Evolutionary conservation across 2,329 filamentous ascomycete genomes (phyloP), one percentile per base, ranked within the genome.

Genomic region (Aaosphaeria arxii): DNA sequence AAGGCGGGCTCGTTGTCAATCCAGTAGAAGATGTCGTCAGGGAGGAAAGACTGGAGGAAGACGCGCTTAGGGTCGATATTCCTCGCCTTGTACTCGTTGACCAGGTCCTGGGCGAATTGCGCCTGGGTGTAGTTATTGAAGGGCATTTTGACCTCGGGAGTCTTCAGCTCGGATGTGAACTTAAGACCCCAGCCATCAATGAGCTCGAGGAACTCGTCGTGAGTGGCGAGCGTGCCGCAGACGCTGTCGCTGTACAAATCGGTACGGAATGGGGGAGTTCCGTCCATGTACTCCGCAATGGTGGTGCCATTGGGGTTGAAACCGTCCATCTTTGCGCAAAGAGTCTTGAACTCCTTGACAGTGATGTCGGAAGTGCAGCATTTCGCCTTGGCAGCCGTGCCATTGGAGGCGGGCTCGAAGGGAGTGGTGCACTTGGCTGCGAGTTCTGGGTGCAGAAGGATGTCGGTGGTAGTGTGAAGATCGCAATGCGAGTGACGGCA

Each of bases 341-440:
- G 78, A 5, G 77, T 74, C 67, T 83, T 81, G 75, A 82, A 88
- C 69, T 89, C 86, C 41, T 75, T 75, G 33, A 86, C 71, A 1
- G 85, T 88, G 60, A 89, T 81, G 62, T 89, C 86, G 57, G 78
- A 83, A 3, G 86, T 88, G 75, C 86, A 89, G 75, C 86, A 89
- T 55, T 80, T 81, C 9, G 84, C 85, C 11, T 71, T 75, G 1
- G 86, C 86, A 1, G 73, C 60, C 5, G 67, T 59, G 5, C 62
- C 63, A 39, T 65, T 54, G n/a, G 52, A 53, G 5, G 64, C 58
- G 3, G 68, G 61, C 28, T 55, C 63, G 50, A 71, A 71, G 0
- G 65, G 66, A n/a, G 51, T 64, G 2, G 62, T 68, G 54, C 67
- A 71, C 43, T 71, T 71, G 13, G 51, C 47, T 6, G 66, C 67